phyloP scores from a whole-genome alignment of 2,329 filamentous ascomycete species.

The Botrytis deweyae region DNA sequence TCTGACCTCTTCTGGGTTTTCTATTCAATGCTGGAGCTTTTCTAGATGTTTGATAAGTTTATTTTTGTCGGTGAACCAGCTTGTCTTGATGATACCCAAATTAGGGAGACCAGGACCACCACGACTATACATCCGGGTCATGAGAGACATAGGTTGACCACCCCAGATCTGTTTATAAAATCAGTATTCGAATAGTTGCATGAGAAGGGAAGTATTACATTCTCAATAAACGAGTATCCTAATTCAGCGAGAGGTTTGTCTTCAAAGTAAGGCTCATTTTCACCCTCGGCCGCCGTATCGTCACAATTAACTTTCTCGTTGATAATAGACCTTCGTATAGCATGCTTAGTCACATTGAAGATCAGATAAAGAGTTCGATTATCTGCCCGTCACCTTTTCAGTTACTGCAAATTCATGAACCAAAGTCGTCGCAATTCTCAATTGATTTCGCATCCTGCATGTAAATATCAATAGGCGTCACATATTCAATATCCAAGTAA shows the following conservation, averaged over 20 bases:
- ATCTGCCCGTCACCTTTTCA: background rate
- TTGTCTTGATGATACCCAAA: slow-evolving; percentile 1
- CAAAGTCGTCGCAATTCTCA: background rate
- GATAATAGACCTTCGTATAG: background rate
- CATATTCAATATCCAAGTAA: background rate
- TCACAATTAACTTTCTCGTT: background rate
- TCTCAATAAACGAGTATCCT: slow-evolving; percentile 13
- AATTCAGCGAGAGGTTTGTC: slow-evolving; percentile 12
- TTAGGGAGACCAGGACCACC: slow-evolving; percentile 12
- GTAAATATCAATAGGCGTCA: background rate
- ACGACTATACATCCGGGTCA: background rate
- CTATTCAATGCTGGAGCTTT: background rate
- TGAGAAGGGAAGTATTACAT: background rate
- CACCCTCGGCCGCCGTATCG: background rate
- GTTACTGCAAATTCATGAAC: slow-evolving; percentile 14
- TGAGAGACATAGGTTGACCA: background rate
- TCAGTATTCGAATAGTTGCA: background rate
- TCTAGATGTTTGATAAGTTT: slow-evolving; percentile 1
- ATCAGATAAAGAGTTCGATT: background rate
- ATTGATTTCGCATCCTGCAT: background rate
- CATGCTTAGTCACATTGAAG: background rate
- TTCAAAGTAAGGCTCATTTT: slow-evolving; percentile 17
- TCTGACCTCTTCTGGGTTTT: background rate
- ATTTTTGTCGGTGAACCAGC: slow-evolving; percentile 13
- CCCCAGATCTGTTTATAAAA: background rate